A percentile compares a stretch with the other conserved stretches of the same genome.
Evolutionary conservation across 805 yeast genomes (phyloP).

Genomic region (Lipomyces kockii): DNA sequence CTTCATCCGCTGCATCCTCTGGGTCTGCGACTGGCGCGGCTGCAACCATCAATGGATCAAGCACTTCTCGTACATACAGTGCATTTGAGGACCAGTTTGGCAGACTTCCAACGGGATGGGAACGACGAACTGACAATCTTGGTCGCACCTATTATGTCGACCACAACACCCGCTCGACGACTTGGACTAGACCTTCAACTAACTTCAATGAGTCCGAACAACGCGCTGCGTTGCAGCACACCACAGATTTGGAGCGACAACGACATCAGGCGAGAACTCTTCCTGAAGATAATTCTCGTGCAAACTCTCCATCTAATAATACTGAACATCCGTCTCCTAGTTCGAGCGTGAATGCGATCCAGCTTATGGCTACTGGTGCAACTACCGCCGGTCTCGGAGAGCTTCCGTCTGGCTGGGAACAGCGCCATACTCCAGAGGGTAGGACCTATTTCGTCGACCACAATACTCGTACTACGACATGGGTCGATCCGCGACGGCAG

Average conservation of each 20-base stretch:
- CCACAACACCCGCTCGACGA: conserved; percentile 95
- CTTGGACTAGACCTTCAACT: conserved; percentile 96
- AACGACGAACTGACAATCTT: conserved; percentile 93
- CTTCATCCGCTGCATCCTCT: conserved; percentile 38
- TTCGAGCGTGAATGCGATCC: conserved; percentile 44
- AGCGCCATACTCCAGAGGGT: conserved; percentile 96
- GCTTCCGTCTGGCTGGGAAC: conserved; percentile 99
- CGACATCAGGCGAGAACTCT: conserved; percentile 89
- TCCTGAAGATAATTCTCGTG: conserved; percentile 66
- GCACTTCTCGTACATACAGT: conserved; percentile 66
- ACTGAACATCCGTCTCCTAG: conserved; percentile 19
- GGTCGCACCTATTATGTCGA: conserved; percentile 98
- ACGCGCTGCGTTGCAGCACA: conserved; percentile 53
- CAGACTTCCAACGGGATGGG: conserved; percentile 98
- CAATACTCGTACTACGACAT: conserved; percentile 98
- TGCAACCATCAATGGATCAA: conserved; percentile 29
- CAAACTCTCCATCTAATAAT: conserved; percentile 37
- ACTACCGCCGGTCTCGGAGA: conserved; percentile 97
- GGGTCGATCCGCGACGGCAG: conserved; percentile 99
- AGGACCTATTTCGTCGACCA: conserved; percentile 98
- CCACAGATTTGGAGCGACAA: conserved; percentile 85
- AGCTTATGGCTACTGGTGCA: conserved; percentile 74
- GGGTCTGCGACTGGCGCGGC: conserved; percentile 37
- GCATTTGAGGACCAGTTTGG: conserved; percentile 98
- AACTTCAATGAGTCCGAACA: conserved; percentile 79